phyloP scores from a whole-genome alignment of 202 grass and related monocot species.

The Panicum virgatum region DNA sequence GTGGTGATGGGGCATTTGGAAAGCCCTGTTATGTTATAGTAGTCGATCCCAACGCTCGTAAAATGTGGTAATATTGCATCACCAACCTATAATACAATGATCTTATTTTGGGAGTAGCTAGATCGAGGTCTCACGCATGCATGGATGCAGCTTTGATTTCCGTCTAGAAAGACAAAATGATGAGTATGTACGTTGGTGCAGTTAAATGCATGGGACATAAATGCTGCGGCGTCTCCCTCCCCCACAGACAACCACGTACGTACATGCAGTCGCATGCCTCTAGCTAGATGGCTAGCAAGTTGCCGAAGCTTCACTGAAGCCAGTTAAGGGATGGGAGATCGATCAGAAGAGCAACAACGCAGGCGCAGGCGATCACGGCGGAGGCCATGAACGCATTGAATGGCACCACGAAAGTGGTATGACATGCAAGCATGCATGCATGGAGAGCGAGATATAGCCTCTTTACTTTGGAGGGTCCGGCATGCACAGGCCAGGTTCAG shows the following conservation, averaged over 20 bases:
- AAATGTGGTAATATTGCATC: too few species aligned
- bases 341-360: neutral
- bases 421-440: neutral
- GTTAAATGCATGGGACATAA: neutral
- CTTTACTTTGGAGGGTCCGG: constrained; percentile 2
- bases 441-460: neutral
- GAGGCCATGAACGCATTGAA: constrained; percentile 31
- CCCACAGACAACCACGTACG: neutral
- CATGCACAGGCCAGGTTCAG: neutral
- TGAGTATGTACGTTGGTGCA: neutral
- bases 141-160: neutral
- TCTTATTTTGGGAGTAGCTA: too few species aligned
- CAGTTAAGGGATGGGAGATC: neutral
- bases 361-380: neutral
- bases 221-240: neutral
- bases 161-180: neutral
- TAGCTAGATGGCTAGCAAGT: neutral
- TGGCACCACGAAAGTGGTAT: constrained; percentile 42
- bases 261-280: neutral
- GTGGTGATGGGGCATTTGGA: too few species aligned
- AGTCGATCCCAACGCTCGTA: too few species aligned
- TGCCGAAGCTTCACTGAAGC: constrained; percentile 10
- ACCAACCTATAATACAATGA: too few species aligned
- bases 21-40: too few species aligned
- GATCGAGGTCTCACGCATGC: too few species aligned